Base-by-base conservation (phyloP, 1,284 basidiomycete species). In the Pseudozyma thailandica region DNA sequence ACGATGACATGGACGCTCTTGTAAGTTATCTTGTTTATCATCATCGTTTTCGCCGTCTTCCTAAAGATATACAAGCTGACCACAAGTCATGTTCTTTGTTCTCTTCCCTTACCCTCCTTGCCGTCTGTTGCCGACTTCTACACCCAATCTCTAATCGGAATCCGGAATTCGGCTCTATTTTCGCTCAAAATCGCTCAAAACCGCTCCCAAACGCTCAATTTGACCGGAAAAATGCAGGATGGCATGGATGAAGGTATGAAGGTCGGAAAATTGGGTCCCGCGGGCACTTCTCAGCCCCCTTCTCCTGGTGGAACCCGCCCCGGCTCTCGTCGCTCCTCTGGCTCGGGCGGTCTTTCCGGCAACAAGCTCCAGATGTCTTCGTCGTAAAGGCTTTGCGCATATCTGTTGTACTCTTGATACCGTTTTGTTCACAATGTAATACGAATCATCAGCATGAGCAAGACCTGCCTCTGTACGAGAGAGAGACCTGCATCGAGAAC, bases 231-330 rank as follows among this genome's bases (percentile, higher is more conserved):
- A 33, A 27, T 18, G 37, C 18, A 30, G n/a, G n/a, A 33, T 16
- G 30, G 38, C 38, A 25, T 62, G 50, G 61, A 65, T 18, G 47
- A 54, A 44, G 62, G 62, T 25, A 39, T 80, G 50, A 81, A 81
- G 72, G 74, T 79, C 23, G 79, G 79, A 38, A 81, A 81, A 58
- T 58, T 81, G 21, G 79, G 79, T 23, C 79, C 79, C 12, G 53
- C 73, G 0, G 79, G 79, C 33, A 81, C 79, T 37, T 80, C 78
- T 37, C 75, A 77, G 31, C 79, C 79, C 16, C 58, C 73, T 2
- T 79, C 78, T 30, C 75, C 75, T 26, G 73, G 76, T 18, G 70
- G 52, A 4, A 77, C 76, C 7, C 59, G 72, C 13, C 71, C 77
- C 18, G 76, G 76, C 41, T 81, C 79, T 8, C 78, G 79, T 41